Evolutionary conservation across 305 asterid genomes (phyloP).

Genomic region (Plantago lanceolata): DNA sequence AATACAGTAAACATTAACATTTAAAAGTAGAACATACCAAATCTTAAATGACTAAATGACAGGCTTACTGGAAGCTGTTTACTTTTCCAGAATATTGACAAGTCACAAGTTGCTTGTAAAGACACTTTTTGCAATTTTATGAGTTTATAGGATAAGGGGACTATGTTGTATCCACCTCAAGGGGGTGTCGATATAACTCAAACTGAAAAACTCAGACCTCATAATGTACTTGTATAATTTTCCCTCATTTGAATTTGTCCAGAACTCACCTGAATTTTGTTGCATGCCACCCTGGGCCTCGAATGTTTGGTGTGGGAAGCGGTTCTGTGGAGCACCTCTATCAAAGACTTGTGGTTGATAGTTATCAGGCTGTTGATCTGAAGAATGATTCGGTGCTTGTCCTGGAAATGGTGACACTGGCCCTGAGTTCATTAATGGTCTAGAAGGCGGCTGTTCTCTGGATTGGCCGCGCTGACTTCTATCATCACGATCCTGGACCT

Average conservation of each 20-base stretch:
- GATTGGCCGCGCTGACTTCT: conserved; percentile 44
- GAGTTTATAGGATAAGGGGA: conserved; percentile 20
- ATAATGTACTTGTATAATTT: not conserved
- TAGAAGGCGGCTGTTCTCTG: conserved; percentile 52
- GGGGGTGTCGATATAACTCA: not conserved
- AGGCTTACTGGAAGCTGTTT: too few species aligned
- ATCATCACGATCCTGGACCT: conserved; percentile 57
- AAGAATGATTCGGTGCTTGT: conserved; percentile 50
- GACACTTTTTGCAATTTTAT: too few species aligned
- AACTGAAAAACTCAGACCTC: not conserved
- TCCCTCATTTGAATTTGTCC: conserved; percentile 11
- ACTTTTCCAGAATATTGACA: too few species aligned
- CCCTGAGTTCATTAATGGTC: conserved; percentile 54
- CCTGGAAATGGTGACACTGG: conserved; percentile 51
- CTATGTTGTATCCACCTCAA: too few species aligned
- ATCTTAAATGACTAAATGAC: not conserved
- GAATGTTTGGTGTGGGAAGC: conserved; percentile 59
- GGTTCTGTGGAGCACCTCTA: conserved; percentile 51
- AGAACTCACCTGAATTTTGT: conserved; percentile 52
- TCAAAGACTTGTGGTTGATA: conserved; percentile 56
- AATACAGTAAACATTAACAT: too few species aligned
- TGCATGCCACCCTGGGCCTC: conserved; percentile 49
- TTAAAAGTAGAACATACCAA: not conserved
- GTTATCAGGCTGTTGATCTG: conserved; percentile 55
- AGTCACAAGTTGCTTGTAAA: too few species aligned